Evolutionary conservation across 441 rosid genomes (phyloP).

Genomic region (Jatropha podagrica): DNA sequence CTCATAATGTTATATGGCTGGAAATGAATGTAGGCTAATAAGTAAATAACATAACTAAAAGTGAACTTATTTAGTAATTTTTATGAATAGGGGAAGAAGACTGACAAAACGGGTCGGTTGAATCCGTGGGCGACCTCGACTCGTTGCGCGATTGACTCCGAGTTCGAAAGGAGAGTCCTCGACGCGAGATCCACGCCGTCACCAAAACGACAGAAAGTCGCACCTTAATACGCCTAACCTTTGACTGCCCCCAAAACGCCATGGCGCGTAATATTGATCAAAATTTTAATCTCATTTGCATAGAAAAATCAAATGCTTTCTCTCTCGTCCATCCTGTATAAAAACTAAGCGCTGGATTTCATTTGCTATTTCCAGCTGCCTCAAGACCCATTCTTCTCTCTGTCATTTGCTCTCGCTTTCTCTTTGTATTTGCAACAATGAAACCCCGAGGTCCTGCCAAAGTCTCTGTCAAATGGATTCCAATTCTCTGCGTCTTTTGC

Average conservation of each 20-base stretch:
- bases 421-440: constrained; percentile 32
- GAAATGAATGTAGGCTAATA: no score
- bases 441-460: constrained; percentile 48
- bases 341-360: not conserved
- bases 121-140: not conserved
- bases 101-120: not conserved
- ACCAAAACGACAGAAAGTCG: constrained; percentile 15
- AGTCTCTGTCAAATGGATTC: constrained; percentile 63
- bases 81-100: no score
- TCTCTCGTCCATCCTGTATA: not conserved
- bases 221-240: not conserved
- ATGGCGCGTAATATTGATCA: not conserved
- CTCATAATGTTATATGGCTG: no score
- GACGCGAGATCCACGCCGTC: constrained; percentile 21
- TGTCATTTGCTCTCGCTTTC: not conserved
- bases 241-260: not conserved
- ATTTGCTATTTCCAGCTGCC: not conserved
- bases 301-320: not conserved
- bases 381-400: not conserved
- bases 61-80: no score
- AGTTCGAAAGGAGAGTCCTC: not conserved
- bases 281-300: not conserved
- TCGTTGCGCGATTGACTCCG: constrained; percentile 26
- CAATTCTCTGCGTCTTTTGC: constrained; percentile 58
- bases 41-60: no score